These are phyloP conservation scores for Bacterosira constricta DNA, from an alignment of 108 stramenopile species.

Conservation along the genomic window DNA sequence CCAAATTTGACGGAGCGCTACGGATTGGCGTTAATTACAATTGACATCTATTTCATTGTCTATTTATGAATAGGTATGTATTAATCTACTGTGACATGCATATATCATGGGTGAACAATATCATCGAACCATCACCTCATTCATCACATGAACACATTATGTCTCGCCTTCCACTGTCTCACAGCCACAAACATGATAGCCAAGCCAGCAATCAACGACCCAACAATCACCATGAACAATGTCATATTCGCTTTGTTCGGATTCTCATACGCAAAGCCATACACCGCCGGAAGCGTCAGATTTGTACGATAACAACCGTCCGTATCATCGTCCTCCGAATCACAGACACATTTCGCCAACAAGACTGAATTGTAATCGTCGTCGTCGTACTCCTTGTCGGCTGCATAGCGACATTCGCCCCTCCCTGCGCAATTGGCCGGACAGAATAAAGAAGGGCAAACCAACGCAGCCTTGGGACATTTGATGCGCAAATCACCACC, in stretches of 20 bases:
- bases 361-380: constrained; percentile 5
- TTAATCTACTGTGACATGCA: background rate
- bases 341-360: constrained; percentile 35
- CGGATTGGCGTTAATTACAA: too few species aligned
- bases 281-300: constrained; percentile 23
- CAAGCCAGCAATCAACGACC: constrained; percentile 36
- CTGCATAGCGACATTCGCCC: constrained; percentile 36
- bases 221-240: constrained; percentile 41
- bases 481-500: constrained; percentile 36
- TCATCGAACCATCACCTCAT: background rate
- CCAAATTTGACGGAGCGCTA: too few species aligned
- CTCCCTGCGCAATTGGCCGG: constrained; percentile 47
- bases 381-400: constrained; percentile 1
- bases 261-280: constrained; percentile 9
- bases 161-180: constrained; percentile 46
- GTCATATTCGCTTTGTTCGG: constrained; percentile 34
- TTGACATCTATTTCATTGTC: too few species aligned
- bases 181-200: constrained; percentile 36
- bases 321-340: constrained; percentile 25
- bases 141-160: constrained; percentile 46
- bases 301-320: constrained; percentile 33
- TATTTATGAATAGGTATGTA: too few species aligned
- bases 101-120: background rate
- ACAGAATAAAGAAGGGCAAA: constrained; percentile 49
- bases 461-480: constrained; percentile 49